A percentile compares a stretch with the other conserved stretches of the same genome.
phyloP scores from a whole-genome alignment of 2,329 filamentous ascomycete genomes.

The Trichoderma guizhouense region DNA sequence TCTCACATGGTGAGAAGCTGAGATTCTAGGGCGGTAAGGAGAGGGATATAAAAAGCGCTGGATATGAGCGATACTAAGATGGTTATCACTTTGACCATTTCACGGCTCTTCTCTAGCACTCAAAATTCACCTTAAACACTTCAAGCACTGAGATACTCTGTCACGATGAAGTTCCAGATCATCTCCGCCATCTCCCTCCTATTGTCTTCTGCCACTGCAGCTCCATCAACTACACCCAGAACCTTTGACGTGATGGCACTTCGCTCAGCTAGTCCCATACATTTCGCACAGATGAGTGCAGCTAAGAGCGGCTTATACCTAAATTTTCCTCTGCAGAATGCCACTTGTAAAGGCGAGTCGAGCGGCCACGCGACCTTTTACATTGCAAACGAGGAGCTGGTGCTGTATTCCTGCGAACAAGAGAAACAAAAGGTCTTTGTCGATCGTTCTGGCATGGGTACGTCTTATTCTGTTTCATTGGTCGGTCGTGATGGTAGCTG shows the following conservation, averaged over 20 bases:
- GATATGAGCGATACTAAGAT: neutral
- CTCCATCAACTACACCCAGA: neutral
- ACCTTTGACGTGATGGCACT: conserved; percentile 38
- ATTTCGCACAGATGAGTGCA: conserved; percentile 46
- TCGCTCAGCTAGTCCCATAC: conserved; percentile 47
- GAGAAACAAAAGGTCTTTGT: conserved; percentile 49
- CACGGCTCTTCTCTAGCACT: neutral
- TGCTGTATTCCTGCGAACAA: conserved; percentile 42
- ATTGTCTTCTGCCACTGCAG: neutral
- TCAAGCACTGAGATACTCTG: neutral
- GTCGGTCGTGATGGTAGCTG: neutral
- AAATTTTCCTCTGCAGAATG: conserved; percentile 42
- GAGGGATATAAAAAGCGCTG: neutral
- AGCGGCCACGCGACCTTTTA: conserved; percentile 48
- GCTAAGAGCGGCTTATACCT: conserved; percentile 42
- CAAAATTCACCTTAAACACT: neutral
- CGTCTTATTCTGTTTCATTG: conserved; percentile 17
- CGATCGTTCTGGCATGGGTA: conserved; percentile 59
- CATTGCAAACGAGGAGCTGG: conserved; percentile 44
- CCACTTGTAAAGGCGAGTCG: conserved; percentile 44
- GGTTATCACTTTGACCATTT: neutral
- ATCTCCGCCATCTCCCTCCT: conserved; percentile 2
- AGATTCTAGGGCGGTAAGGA: neutral
- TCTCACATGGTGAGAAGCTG: neutral
- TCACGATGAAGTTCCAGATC: conserved; percentile 8